Evolutionary conservation across 352 stramenopile species (phyloP), one percentile per base, ranked within the genome.

Genomic region (Globisporangium cederbergense): DNA sequence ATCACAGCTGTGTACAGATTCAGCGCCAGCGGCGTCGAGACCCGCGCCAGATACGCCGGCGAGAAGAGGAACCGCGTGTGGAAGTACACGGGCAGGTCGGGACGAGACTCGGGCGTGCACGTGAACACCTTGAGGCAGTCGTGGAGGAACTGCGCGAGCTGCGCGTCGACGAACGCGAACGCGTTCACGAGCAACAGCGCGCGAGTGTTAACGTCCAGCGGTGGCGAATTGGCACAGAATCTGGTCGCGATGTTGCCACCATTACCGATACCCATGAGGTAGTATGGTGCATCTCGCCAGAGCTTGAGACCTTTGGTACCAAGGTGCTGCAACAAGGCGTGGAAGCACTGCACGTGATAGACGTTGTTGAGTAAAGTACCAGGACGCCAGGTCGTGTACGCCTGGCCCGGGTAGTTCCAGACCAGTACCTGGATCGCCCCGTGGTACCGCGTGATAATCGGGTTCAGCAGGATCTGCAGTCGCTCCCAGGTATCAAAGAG

Each of bases 321-420:
- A 2, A 77, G 50, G 61, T 97, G 78, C 25, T 77, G 62, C 7
- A 99, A 66, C 10, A 99, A 67, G 38, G 90, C 85, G 25, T 86
- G 71, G 11, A 99, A 73, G 61, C 95, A 98, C 34, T 81, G 67
- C 3, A 86, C 81, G 43, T 97, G 82, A 72, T 93, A 98, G 25
- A 83, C 81, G 72, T 98, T 99, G 77, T 98, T 97, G 50, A 99
- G 83, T 43, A 94, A 42, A 46, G 85, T 80, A 4, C 93, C 90
- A 28, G 83, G 73, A 11, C 89, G 76, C 91, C 94, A 99, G 28
- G 94, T 85, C 22, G 94, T 98, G 70, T 97, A 98, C 0, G 95
- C 96, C 71, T 99, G 96, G 9, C 96, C 95, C 0, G 96, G 95
- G 73, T 98, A 98, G 73, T 99, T 99, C 92, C 96, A 99, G 18